Percentiles rank a stretch among this genome's conserved stretches.
These are phyloP conservation scores for Cinchona pubescens DNA, from an alignment of 257 asterid species.

Conservation along the genomic window DNA sequence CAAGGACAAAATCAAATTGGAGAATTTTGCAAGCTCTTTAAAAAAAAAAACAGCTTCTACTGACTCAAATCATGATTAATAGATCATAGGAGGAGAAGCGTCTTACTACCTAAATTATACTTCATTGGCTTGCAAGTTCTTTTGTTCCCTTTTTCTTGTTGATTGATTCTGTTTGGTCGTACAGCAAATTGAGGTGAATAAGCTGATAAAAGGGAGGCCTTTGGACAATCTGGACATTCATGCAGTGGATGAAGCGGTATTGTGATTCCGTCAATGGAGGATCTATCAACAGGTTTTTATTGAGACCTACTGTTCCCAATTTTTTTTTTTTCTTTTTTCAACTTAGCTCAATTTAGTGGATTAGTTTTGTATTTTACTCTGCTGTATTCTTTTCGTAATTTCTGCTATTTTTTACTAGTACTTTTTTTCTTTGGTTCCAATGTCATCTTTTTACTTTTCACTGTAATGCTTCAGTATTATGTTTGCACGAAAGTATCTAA, in stretches of 20 bases:
- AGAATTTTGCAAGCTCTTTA: not conserved
- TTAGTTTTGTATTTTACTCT: not conserved
- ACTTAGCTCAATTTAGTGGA: not conserved
- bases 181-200: conserved; percentile 86
- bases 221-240: conserved; percentile 85
- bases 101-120: too few species aligned
- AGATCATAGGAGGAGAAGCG: too few species aligned
- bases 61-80: too few species aligned
- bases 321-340: too few species aligned
- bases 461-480: not conserved
- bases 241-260: conserved; percentile 97
- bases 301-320: not conserved
- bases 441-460: not conserved
- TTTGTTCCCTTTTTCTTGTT: too few species aligned
- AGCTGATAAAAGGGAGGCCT: conserved; percentile 80
- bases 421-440: not conserved
- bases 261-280: conserved; percentile 69
- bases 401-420: not conserved
- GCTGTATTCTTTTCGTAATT: too few species aligned
- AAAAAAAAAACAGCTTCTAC: too few species aligned
- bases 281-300: conserved; percentile 36
- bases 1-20: not conserved
- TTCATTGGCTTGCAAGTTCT: too few species aligned
- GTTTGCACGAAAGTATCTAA: not conserved
- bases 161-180: not conserved